These are phyloP conservation scores for Globisporangium megalacanthum DNA, from an alignment of 352 stramenopile species.

Conservation along the genomic window DNA sequence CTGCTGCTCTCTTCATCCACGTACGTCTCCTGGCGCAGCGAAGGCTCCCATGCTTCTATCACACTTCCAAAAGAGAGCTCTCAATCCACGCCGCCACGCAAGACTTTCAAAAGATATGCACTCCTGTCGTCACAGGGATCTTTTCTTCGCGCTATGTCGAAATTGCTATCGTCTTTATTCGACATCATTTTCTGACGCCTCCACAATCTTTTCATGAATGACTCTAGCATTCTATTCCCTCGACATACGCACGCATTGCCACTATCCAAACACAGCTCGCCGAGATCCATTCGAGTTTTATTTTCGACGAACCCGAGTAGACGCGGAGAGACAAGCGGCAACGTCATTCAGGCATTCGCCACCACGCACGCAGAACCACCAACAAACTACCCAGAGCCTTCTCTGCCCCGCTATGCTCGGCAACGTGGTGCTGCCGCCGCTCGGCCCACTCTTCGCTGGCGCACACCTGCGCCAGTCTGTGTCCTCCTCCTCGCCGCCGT, in stretches of 20 bases:
- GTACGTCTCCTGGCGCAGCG: no score
- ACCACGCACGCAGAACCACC: conserved; percentile 16
- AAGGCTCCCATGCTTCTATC: no score
- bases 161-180: no score
- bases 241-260: neutral
- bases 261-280: neutral
- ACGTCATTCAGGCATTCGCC: conserved; percentile 8
- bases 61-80: no score
- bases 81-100: no score
- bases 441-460: conserved; percentile 45
- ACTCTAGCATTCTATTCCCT: neutral
- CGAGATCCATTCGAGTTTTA: conserved; percentile 14
- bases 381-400: conserved; percentile 4
- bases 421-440: conserved; percentile 52
- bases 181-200: neutral
- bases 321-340: conserved; percentile 12
- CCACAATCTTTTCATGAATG: neutral
- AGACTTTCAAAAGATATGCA: no score
- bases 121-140: no score
- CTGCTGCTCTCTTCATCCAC: no score
- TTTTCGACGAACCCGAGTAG: conserved; percentile 3
- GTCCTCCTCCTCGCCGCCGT: neutral
- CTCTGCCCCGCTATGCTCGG: conserved; percentile 20
- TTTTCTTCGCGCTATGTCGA: no score
- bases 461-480: conserved; percentile 3